Base-by-base conservation (phyloP, 768 basidiomycete species). In the Ephemerocybe angulata region DNA sequence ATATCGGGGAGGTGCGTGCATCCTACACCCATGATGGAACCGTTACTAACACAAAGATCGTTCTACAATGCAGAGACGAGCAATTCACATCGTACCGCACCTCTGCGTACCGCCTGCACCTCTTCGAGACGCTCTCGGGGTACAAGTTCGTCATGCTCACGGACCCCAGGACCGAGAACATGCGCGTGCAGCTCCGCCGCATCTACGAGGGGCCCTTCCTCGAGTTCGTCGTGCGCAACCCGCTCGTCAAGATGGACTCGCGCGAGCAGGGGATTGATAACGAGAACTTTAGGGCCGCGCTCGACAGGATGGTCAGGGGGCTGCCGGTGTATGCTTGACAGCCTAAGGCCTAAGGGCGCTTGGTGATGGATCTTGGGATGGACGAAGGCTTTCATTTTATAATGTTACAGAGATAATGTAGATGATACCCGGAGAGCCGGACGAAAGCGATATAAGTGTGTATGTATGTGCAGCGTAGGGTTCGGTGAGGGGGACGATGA, bases 111-210 rank as follows among this genome's bases (percentile, higher is more conserved):
- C 95, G 88, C 67, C 80, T 98, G 8, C 95, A 98, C 70, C 75
- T 96, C 52, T 96, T 87, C 71, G 93, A 96, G 69, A 94, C 97
- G 0, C 61, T 86, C 3, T 91, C 94, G 3, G 90, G 92, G 13
- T 97, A 93, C 83, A 94, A 93, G 67, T 96, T 99, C 71, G 79
- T 98, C 64, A 91, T 98, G 77, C 83, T 98, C 60, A 90, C 87
- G 58, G 93, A 97, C 65, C 90, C 92, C 1, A 79, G 79, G 53
- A 77, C 88, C 33, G 95, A 98, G 58, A 88, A 89, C 2, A 76
- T 95, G 43, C 86, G 89, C 17, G 85, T 86, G 62, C 76, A 92
- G 51, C 72, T 98, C 35, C 84, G 88, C n/a, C 89, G 92, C 65
- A 83, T 98, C 60, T 95, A 98, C 69, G 78, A 82, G n/a, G 93